Conservation (phyloP, 2,329 filamentous ascomycete genomes). For the Aureobasidium melanogenum region DNA sequence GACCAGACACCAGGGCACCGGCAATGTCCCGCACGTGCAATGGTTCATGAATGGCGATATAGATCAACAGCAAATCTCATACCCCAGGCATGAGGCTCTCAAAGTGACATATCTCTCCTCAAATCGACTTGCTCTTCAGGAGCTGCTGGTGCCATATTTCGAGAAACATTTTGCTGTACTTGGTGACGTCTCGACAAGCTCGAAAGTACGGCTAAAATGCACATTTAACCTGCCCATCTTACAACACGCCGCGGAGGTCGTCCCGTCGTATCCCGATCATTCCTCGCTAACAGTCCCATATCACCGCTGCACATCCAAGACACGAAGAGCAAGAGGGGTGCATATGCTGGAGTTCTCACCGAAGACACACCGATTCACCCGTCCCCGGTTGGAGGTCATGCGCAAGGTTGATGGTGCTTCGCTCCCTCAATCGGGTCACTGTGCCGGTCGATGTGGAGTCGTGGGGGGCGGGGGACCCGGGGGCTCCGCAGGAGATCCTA, state of each 20-base stretch:
- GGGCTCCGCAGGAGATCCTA: slow-evolving; percentile 2
- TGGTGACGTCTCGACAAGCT: not conserved
- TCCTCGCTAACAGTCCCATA: not conserved
- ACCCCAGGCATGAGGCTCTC: not conserved
- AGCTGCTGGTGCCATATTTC: not conserved
- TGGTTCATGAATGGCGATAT: not conserved
- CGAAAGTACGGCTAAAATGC: not conserved
- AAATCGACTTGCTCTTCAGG: not conserved
- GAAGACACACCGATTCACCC: not conserved
- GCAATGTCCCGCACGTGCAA: not conserved
- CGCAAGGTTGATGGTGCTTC: not conserved
- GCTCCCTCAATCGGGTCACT: not conserved
- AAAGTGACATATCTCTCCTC: no score
- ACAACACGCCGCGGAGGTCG: not conserved
- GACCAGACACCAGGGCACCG: not conserved
- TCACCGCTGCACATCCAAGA: not conserved
- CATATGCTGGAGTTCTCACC: not conserved
- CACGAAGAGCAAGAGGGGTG: not conserved
- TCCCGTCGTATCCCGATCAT: not conserved
- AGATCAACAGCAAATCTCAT: not conserved
- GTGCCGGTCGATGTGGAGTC: slow-evolving; percentile 4
- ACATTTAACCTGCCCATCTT: not conserved
- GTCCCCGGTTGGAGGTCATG: not conserved
- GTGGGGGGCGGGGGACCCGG: not conserved
- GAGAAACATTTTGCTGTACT: not conserved